These are phyloP conservation scores for Mycotypha africana DNA, from an alignment of 371 early-diverging fungal species.

Conservation along the genomic window DNA sequence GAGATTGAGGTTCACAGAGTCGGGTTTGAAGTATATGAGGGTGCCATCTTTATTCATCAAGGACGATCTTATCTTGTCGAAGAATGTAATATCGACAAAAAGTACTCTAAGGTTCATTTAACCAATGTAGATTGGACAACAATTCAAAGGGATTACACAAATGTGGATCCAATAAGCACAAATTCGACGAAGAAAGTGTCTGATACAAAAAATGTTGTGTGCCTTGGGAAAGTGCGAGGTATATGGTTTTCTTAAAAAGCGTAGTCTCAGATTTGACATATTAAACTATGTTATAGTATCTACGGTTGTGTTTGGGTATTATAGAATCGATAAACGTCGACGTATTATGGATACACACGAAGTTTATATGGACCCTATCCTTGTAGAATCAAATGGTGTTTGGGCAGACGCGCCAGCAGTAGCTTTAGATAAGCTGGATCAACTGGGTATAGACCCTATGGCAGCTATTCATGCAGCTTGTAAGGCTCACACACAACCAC, in stretches of 20 bases:
- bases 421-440: constrained; percentile 15
- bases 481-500: constrained; percentile 14
- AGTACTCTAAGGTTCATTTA: constrained; percentile 41
- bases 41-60: constrained; percentile 58
- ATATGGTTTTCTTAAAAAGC: neutral
- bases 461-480: constrained; percentile 44
- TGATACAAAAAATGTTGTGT: constrained; percentile 13
- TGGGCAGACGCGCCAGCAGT: constrained; percentile 35
- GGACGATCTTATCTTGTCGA: constrained; percentile 51
- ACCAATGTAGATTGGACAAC: constrained; percentile 52
- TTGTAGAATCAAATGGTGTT: constrained; percentile 29
- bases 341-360: constrained; percentile 42
- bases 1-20: constrained; percentile 50
- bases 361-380: constrained; percentile 44
- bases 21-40: constrained; percentile 58
- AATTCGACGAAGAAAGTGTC: constrained; percentile 7
- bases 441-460: constrained; percentile 30
- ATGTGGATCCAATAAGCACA: constrained; percentile 42
- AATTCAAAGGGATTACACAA: constrained; percentile 42
- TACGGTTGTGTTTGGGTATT: constrained; percentile 55
- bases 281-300: constrained; percentile 20
- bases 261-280: too few relatives aligned
- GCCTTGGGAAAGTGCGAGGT: constrained; percentile 34
- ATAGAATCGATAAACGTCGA: constrained; percentile 36
- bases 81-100: constrained; percentile 46